Evolutionary conservation across 495 filamentous ascomycete species (phyloP), one percentile per base, ranked within the genome.

Genomic region (Parachaetomium inaequale): DNA sequence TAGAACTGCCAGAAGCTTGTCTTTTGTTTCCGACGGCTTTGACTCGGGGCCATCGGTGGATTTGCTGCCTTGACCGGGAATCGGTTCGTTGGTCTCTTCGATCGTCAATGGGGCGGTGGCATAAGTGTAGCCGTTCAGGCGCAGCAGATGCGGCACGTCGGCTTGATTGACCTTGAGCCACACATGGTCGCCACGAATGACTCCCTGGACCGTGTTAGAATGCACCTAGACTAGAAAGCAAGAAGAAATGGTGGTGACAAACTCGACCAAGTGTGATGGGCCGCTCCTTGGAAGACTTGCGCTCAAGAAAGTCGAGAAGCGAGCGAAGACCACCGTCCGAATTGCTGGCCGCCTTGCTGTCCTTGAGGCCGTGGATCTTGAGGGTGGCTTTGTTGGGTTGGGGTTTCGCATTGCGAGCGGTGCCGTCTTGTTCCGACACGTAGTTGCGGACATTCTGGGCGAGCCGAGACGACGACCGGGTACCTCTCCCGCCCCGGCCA

Each of bases 241-340:
- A 14, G 42, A 28, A 79, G 74, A 0, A 23, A 7, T 14, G 29
- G 29, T 6, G 21, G 11, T 0, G 32, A 87, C 86, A 84, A 91
- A 96, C 92, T 87, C 92, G 92, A 79, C 84, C 87, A 61, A 96
- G 87, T 70, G 79, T 89, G 62, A 90, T 78, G 63, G 76, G 74
- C 73, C 78, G 79, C 75, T 82, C 72, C 74, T 78, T 73, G 66
- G 79, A 81, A 61, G 85, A 82, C 76, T 93, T 94, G 70, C 88
- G 84, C 78, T 97, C 92, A 59, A 97, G 80, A 75, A 93, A 98
- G 53, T 77, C 78, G 50, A 93, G 73, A 34, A 96, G 80, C 55
- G 83, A 82, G 64, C 85, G 82, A 32, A 89, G 74, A 52, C 90
- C 90, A 17, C 88, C 89, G 58, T 91, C 91, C 25, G 78, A 71